A percentile compares a stretch with the other conserved stretches of the same genome.
These are phyloP conservation scores for Parathielavia hyrcaniae DNA, from an alignment of 495 filamentous ascomycete species.

Conservation along the genomic window DNA sequence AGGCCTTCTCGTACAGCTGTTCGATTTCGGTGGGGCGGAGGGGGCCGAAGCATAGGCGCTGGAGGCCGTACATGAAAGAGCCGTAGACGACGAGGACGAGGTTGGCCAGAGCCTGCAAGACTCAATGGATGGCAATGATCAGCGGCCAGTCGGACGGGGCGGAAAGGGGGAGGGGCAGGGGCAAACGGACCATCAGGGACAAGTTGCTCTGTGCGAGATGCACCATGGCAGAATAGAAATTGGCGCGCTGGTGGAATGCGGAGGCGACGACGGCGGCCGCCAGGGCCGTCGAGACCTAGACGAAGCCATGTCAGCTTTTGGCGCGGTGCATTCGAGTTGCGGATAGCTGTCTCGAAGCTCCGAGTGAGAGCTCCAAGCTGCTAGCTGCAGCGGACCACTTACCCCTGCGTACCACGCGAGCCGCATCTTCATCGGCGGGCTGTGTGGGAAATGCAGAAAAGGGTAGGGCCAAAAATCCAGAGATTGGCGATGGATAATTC, in stretches of 20 bases:
- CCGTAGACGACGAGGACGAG: slow-evolving; percentile 70
- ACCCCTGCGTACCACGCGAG: slow-evolving; percentile 53
- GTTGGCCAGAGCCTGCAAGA: slow-evolving; percentile 74
- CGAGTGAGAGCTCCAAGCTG: not conserved
- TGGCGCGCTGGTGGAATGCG: slow-evolving; percentile 88
- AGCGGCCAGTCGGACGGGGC: not conserved
- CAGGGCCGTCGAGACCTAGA: slow-evolving; percentile 25
- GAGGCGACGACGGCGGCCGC: slow-evolving; percentile 52
- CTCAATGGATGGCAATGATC: slow-evolving; percentile 8
- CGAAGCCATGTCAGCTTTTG: slow-evolving; percentile 17
- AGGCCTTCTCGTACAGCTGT: slow-evolving; percentile 92
- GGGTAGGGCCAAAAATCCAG: not conserved
- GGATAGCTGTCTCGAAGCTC: not conserved
- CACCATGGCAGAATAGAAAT: slow-evolving; percentile 96
- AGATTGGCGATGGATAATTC: slow-evolving; percentile 20
- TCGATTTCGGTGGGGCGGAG: slow-evolving; percentile 92
- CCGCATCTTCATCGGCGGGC: slow-evolving; percentile 42
- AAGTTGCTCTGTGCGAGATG: slow-evolving; percentile 93
- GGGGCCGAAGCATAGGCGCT: slow-evolving; percentile 83
- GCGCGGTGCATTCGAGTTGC: not conserved
- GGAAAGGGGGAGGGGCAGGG: slow-evolving; percentile 6
- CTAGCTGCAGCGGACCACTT: slow-evolving; percentile 24
- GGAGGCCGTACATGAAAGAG: slow-evolving; percentile 74
- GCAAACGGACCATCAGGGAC: slow-evolving; percentile 70
- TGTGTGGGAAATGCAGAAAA: not conserved